Base-by-base conservation (phyloP, 2,329 filamentous ascomycete genomes). In the Nemania sp. region DNA sequence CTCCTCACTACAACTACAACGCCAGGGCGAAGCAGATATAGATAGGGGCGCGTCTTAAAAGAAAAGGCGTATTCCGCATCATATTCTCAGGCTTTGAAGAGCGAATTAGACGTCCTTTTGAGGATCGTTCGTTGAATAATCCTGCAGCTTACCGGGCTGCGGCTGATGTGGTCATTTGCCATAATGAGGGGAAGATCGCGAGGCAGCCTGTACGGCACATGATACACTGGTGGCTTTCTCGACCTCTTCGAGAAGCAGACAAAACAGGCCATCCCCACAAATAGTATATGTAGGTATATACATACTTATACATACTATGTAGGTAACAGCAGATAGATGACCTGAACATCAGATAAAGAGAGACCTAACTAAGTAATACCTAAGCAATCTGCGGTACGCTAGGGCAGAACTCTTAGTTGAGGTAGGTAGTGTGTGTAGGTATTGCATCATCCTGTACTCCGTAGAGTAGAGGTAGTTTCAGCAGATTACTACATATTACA, bases 401-500 rank as follows among this genome's bases (percentile, higher is more conserved):
- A 32, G 29, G 29, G 29, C 29, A 8, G 29, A 32, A 32, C 8
- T 32, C 29, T 32, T 32, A 32, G 29, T 32, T n/a, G n/a, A 32
- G 29, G 29, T 32, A 32, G 5, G 4, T 32, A 32, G 29, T 32
- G 8, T 4, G 29, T 32, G 8, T 32, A 4, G 29, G 29, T 32
- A 32, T 32, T 29, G 47, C 22, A 51, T 51, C 47, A 51, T 51
- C 47, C 22, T 22, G 24, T n/a, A n/a, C n/a, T n/a, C n/a, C n/a
- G n/a, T 26, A 26, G 10, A 26, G 53, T 27, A 29, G n/a, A n/a
- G 55, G 2, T 51, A 27, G 67, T 69, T 69, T 71, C 69, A 69
- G 69, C 56, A 45, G 52, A 52, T 59, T 67, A 20, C 64, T 67
- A 52, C 55, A 55, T 32, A 52, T 59, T 65, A 13, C 64, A 71